Evolutionary conservation across 805 yeast species (phyloP), one percentile per base, ranked within the genome.

Genomic region (Spathaspora hagerdaliae): DNA sequence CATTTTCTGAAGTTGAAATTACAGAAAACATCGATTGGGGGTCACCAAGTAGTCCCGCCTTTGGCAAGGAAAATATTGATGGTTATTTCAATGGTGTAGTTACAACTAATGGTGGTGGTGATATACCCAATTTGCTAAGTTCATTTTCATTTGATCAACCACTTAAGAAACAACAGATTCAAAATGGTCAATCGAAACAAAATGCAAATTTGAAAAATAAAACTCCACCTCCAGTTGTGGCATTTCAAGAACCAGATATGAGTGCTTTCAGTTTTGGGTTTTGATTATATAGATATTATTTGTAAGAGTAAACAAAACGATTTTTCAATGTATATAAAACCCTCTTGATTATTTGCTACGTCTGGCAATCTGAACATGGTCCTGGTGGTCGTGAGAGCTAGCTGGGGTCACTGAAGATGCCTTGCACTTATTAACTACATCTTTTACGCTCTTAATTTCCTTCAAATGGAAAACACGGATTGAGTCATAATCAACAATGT

Each of bases 201-300:
- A 15, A 36, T 36, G 29, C 13, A 7, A 27, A 33, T 24, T 26
- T 13, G 15, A 37, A 33, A n/a, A 31, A 35, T 35, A 41, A 43
- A 27, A 29, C 52, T 10, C 59, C 58, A 19, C 81, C 85, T 1
- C 83, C 84, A 3, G 67, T 71, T n/a, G 61, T 71, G 2, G 78
- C 75, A 32, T 83, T 82, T 59, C 76, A 74, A 46, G 91, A 84
- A 55, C 88, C 91, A 0, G 90, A 85, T 56, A 83, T 85, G 90
- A 81, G 85, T 59, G 76, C 87, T 0, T 84, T 83, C 55, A 75
- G 74, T 43, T 84, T 83, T 48, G 65, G 65, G 7, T 61, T 57
- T 47, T 60, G 49, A 35, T 24, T 33, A 33, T 33, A 33, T 33
- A 11, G 12, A 11, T 33, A 8, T 32, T 8, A 11, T 31, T 29